Base-by-base conservation (phyloP, 2,329 filamentous ascomycete species). In the Cytospora chrysosperma region DNA sequence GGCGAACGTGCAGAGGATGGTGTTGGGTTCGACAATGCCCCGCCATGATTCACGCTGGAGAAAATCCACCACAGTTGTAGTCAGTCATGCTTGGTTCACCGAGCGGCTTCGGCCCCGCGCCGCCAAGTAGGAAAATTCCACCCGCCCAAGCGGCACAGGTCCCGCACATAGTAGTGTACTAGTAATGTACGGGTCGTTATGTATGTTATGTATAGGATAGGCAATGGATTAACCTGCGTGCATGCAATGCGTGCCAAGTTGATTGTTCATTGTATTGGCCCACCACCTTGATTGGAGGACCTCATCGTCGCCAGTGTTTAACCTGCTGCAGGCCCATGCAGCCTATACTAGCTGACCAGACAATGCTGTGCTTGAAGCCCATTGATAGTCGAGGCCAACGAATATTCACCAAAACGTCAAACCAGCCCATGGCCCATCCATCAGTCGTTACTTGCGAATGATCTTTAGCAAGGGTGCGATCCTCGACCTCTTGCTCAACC, bases 401-500 rank as follows among this genome's bases (percentile, higher is more conserved):
- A 19, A 19, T n/a, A n/a, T n/a, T 30, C 28, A 30, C 9, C 28
- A 3, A 47, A 51, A 26, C 24, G 27, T 43, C 27, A 19, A 15
- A 9, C 27, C 2, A 9, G 12, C 5, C 24, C 47, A 53, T n/a
- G 24, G 19, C 28, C 51, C 27, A 58, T 15, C 8, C 8, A 17
- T 28, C 30, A n/a, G 26, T 43, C 28, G 19, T 62, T 27, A 67
- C 40, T 82, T 83, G 61, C 76, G 78, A 59, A 84, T 67, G 26
- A 76, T 76, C 71, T 84, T 84, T 28, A 85, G 72, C 59, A 85
- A 70, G 30, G 82, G 81, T 40, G 82, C 80, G 65, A 85, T 83
- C 63, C 79, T 75, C 21, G 77, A 77, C 68, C 72, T 76, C 70
- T 78, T 83, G 73, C 82, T 84, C 67, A 84, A 71, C 3, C 82